Evolutionary conservation across 2,329 filamentous ascomycete species (phyloP).

Genomic region (Aspergillus hortae): DNA sequence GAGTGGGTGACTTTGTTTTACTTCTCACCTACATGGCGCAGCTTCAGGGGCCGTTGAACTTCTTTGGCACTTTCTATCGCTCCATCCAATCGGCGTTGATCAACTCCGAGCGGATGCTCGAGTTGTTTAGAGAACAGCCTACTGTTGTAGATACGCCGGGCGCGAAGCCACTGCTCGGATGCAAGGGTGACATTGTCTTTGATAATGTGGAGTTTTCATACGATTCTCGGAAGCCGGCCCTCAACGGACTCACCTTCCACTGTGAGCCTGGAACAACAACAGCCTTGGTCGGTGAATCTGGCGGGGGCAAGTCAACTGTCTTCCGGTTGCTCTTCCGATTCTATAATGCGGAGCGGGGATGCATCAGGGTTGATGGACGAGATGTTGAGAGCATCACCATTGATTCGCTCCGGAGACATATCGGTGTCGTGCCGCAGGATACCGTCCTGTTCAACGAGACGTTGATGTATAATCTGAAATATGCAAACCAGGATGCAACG

Average conservation of each 20-base stretch:
- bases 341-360: slow-evolving; percentile 79
- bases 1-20: slow-evolving; percentile 68
- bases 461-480: slow-evolving; percentile 90
- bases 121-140: slow-evolving; percentile 93
- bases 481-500: slow-evolving; percentile 76
- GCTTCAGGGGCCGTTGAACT: slow-evolving; percentile 76
- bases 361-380: slow-evolving; percentile 77
- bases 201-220: slow-evolving; percentile 89
- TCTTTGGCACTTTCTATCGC: slow-evolving; percentile 91
- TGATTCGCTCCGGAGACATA: slow-evolving; percentile 84
- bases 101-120: slow-evolving; percentile 89
- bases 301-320: slow-evolving; percentile 93
- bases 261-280: slow-evolving; percentile 89
- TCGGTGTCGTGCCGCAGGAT: slow-evolving; percentile 95
- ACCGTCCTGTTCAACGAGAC: slow-evolving; percentile 93
- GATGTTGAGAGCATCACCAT: slow-evolving; percentile 86
- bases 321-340: slow-evolving; percentile 96
- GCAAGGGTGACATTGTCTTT: slow-evolving; percentile 79
- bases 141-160: slow-evolving; percentile 77
- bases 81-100: slow-evolving; percentile 97
- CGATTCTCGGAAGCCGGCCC: slow-evolving; percentile 76
- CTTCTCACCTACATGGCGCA: slow-evolving; percentile 76
- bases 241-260: slow-evolving; percentile 79
- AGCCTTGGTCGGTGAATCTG: slow-evolving; percentile 92
- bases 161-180: slow-evolving; percentile 61